phyloP scores from a whole-genome alignment of 148 eudicot genomes.

The Polygonum maritimum region DNA sequence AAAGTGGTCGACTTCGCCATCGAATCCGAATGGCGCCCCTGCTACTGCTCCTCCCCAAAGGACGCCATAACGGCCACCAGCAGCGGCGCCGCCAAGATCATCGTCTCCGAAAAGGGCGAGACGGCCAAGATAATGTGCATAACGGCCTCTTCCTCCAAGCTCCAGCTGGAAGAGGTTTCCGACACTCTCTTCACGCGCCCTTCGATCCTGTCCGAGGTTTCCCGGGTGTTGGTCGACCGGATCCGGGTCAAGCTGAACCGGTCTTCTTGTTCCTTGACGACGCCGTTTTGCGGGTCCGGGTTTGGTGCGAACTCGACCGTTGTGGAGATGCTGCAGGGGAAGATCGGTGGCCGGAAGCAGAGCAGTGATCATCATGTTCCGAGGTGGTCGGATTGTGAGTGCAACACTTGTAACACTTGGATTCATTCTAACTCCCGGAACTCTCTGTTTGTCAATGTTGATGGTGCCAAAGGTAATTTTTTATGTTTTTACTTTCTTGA shows the following conservation, averaged over 20 bases:
- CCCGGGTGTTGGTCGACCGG: conserved; percentile 24
- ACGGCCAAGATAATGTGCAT: conserved; percentile 29
- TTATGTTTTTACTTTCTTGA: background rate
- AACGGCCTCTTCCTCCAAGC: conserved; percentile 20
- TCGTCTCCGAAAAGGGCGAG: conserved; percentile 45
- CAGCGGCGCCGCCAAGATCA: conserved; percentile 40
- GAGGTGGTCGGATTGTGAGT: conserved; percentile 64
- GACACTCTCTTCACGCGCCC: conserved; percentile 55
- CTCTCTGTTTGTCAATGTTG: conserved; percentile 33
- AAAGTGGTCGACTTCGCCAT: conserved; percentile 48
- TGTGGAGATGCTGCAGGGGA: conserved; percentile 40
- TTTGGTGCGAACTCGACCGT: conserved; percentile 33
- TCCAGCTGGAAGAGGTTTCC: conserved; percentile 50
- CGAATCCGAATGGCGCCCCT: conserved; percentile 78
- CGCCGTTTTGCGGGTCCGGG: conserved; percentile 8
- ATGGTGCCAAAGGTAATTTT: conserved; percentile 38
- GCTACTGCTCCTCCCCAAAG: conserved; percentile 53
- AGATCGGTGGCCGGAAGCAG: conserved; percentile 22
- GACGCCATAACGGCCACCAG: conserved; percentile 30
- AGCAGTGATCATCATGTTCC: conserved; percentile 18
- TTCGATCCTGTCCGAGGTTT: conserved; percentile 30
- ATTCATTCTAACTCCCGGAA: conserved; percentile 25
- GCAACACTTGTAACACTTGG: conserved; percentile 40
- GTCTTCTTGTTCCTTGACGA: background rate
- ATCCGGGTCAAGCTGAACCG: conserved; percentile 8